phyloP scores from a whole-genome alignment of 2,329 filamentous ascomycete genomes.

The Diaporthe eres region DNA sequence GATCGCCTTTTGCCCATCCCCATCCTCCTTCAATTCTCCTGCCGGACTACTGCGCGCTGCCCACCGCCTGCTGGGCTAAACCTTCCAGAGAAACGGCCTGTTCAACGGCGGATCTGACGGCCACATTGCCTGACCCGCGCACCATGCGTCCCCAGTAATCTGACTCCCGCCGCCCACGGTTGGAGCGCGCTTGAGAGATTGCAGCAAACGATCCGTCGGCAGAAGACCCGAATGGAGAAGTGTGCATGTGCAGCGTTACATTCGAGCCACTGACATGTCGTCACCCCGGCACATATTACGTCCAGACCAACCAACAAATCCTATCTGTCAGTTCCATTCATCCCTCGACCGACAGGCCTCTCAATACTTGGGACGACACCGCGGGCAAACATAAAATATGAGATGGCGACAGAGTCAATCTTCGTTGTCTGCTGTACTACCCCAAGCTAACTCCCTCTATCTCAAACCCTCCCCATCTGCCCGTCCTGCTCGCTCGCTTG shows the following conservation, averaged over 20 bases:
- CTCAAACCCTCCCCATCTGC: too few species aligned
- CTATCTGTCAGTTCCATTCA: neutral
- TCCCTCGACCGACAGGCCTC: neutral
- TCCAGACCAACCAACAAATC: constrained; percentile 9
- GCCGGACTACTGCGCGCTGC: neutral
- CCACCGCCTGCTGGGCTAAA: neutral
- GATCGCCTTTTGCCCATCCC: neutral
- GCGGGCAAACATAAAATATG: neutral
- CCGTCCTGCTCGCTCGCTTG: neutral
- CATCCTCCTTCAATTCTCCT: constrained; percentile 3
- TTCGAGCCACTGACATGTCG: constrained; percentile 22
- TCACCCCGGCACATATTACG: constrained; percentile 31
- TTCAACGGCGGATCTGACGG: constrained; percentile 18
- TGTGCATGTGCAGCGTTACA: neutral
- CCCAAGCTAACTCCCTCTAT: too few species aligned
- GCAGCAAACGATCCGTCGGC: constrained; percentile 27
- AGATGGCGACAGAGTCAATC: neutral
- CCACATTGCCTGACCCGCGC: constrained; percentile 2
- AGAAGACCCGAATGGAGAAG: constrained; percentile 24
- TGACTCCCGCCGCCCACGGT: neutral
- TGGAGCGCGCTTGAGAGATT: constrained; percentile 25
- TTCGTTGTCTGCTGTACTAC: neutral
- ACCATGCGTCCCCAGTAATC: neutral
- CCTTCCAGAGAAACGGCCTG: neutral
- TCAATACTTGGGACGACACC: neutral